phyloP scores from a whole-genome alignment of 1,139 yeast species.

The Ogataea hybrid region DNA sequence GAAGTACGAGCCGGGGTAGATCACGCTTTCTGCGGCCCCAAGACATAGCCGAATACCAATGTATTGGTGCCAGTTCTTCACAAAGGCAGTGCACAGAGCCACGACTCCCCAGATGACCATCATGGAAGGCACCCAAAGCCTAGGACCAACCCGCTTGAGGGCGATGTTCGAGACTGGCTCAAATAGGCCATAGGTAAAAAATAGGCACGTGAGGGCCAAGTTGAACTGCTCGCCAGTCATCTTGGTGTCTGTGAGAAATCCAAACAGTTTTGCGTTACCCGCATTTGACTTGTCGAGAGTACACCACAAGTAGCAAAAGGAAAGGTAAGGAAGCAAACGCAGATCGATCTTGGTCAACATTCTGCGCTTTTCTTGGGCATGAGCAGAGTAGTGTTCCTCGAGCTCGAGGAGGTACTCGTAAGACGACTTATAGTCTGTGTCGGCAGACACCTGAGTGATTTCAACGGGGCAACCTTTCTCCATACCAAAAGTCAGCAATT shows the following conservation, averaged over 20 bases:
- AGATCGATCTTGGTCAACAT: conserved; percentile 15
- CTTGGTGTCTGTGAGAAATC: conserved; percentile 14
- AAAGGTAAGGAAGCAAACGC: conserved; percentile 16
- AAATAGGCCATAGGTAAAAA: conserved; percentile 17
- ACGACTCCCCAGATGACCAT: conserved; percentile 20
- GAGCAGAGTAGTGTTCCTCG: conserved; percentile 9
- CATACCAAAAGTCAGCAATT: background rate
- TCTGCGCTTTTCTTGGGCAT: conserved; percentile 8
- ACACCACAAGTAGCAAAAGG: conserved; percentile 19
- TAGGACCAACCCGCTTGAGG: conserved; percentile 20
- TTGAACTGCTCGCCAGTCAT: conserved; percentile 18
- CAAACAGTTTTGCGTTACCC: conserved; percentile 18
- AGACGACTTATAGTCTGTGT: conserved; percentile 6
- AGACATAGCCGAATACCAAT: conserved; percentile 17
- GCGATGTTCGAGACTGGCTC: conserved; percentile 20
- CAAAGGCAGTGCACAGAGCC: conserved; percentile 15
- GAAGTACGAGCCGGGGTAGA: conserved; percentile 48
- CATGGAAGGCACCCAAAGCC: conserved; percentile 15
- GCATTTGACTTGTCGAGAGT: conserved; percentile 16
- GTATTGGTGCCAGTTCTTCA: conserved; percentile 16
- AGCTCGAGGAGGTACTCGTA: conserved; percentile 15
- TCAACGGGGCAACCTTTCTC: conserved; percentile 9
- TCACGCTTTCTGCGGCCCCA: conserved; percentile 42
- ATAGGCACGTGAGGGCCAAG: conserved; percentile 16
- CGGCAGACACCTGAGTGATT: conserved; percentile 6